Evolutionary conservation across 2,329 filamentous ascomycete genomes (phyloP), one percentile per base, ranked within the genome.

Genomic region (Diaporthe citrichinensis): DNA sequence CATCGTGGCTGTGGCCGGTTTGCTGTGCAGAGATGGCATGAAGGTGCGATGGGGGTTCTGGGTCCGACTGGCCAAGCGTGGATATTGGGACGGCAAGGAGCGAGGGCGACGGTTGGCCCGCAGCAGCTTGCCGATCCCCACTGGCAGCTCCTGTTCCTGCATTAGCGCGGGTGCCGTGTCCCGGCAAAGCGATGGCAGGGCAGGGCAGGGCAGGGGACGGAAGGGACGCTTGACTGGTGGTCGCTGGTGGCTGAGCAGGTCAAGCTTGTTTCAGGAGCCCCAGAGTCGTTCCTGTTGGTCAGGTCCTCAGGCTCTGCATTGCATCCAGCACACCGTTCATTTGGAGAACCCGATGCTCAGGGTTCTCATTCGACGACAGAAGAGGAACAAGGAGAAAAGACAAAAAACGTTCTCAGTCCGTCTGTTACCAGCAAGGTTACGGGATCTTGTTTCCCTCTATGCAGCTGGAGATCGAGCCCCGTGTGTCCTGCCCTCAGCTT

Each of bases 221-320:
- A 39, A 36, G 25, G 61, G 25, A 61, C 41, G 28, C 36, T 59
- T 12, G 49, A 36, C 39, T 57, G 41, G 53, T 23, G 31, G 71
- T 73, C 69, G 71, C 74, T 55, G 75, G 75, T 74, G 75, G 75
- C 75, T 76, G 75, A 76, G 75, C 74, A 76, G 46, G 71, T 73
- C 69, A 49, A 51, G 61, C 49, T 51, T 76, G 74, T 73, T 76
- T 76, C 71, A 76, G 62, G 65, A 39, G 31, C 28, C 46, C 25
- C n/a, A 36, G 55, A 28, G 57, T 23, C 44, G 65, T n/a, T 62
- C 65, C 34, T n/a, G 57, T 74, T 74, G 73, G 73, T 59, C 25
- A n/a, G 34, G 9, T 12, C 55, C 31, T 46, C 17, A 28, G 44
- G 9, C 12, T 46, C 44, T 65, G 59, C 72, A 67, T 58, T 34